Evolutionary conservation across 2,329 filamentous ascomycete species (phyloP).

Genomic region (Diaporthe citriasiana): DNA sequence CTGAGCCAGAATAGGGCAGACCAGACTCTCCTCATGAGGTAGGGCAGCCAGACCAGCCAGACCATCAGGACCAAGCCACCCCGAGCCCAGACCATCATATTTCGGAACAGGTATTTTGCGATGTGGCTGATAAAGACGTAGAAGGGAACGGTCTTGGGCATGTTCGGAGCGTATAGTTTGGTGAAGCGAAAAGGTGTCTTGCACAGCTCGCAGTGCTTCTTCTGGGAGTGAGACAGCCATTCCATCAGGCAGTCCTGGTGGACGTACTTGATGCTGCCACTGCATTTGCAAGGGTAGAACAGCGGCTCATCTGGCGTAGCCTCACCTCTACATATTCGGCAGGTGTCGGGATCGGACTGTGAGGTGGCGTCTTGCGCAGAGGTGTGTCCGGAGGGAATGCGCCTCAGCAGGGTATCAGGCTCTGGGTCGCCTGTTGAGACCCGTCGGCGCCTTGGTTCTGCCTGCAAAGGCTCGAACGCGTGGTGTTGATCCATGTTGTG

Average conservation of each 20-base stretch:
- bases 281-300: constrained; percentile 99
- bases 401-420: constrained; percentile 26
- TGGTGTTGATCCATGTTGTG: constrained; percentile 40
- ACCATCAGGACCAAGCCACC: constrained; percentile 84
- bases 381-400: constrained; percentile 14
- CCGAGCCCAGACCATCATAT: constrained; percentile 83
- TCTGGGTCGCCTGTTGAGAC: constrained; percentile 30
- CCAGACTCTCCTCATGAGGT: constrained; percentile 93
- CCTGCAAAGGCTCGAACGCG: constrained; percentile 35
- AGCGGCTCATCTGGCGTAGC: constrained; percentile 85
- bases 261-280: constrained; percentile 97
- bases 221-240: constrained; percentile 98
- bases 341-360: constrained; percentile 78
- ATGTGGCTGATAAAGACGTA: constrained; percentile 86
- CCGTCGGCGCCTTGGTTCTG: constrained; percentile 36
- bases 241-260: constrained; percentile 99
- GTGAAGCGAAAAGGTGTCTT: constrained; percentile 99
- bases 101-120: constrained; percentile 78
- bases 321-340: constrained; percentile 95
- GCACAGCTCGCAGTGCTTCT: constrained; percentile 99
- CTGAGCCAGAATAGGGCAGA: constrained; percentile 94
- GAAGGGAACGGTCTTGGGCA: constrained; percentile 87
- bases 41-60: constrained; percentile 91
- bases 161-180: constrained; percentile 94
- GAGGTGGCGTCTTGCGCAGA: constrained; percentile 39